Evolutionary conservation across 164 flowering plant genomes (phyloP).

Genomic region (Macadamia integrifolia): DNA sequence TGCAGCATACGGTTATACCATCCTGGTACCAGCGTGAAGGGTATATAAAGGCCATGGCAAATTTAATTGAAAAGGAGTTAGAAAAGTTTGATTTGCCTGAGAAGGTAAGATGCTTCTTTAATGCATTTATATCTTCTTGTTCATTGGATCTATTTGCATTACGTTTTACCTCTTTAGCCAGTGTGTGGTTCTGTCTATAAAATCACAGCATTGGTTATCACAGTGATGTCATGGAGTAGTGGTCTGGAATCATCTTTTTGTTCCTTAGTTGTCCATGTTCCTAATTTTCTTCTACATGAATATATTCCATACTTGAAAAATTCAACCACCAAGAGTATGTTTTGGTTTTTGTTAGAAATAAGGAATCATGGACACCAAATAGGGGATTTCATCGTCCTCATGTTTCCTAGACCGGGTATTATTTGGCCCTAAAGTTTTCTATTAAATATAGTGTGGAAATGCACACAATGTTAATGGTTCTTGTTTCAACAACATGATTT

Average conservation of each 20-base stretch:
- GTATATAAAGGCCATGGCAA: slow-evolving; percentile 89
- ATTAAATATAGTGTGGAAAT: too few relatives aligned
- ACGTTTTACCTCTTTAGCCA: background rate
- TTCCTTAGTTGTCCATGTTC: too few relatives aligned
- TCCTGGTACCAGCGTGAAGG: slow-evolving; percentile 99
- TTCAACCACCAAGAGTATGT: too few relatives aligned
- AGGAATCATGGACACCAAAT: too few relatives aligned
- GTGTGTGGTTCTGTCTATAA: background rate
- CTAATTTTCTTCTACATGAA: too few relatives aligned
- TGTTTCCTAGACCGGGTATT: too few relatives aligned
- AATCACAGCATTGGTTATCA: background rate
- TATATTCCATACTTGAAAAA: too few relatives aligned
- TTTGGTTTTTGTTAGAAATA: too few relatives aligned
- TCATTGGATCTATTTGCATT: background rate
- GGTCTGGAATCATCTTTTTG: background rate
- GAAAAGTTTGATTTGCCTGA: slow-evolving; percentile 55
- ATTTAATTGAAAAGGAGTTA: slow-evolving; percentile 77
- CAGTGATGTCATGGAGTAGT: background rate
- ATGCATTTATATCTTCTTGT: background rate
- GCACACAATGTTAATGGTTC: too few relatives aligned
- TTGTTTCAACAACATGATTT: too few relatives aligned
- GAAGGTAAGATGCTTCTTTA: slow-evolving; percentile 38
- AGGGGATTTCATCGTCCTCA: too few relatives aligned
- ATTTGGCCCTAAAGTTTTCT: too few relatives aligned
- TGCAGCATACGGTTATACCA: slow-evolving; percentile 98